Evolutionary conservation across 306 rosid species (phyloP).

Genomic region (Acacia melanoxylon): DNA sequence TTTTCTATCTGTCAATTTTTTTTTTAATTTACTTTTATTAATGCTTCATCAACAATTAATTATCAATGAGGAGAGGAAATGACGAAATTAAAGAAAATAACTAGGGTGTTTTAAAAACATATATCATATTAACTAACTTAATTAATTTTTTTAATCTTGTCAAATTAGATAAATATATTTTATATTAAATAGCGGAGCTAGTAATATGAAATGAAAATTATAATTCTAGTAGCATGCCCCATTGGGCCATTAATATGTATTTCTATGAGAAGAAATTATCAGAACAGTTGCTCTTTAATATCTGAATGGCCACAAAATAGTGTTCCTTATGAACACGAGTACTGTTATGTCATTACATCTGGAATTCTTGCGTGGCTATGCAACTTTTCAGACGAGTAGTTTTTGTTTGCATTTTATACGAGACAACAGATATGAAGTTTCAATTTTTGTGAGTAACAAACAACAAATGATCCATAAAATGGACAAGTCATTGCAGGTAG

Average conservation of each 20-base stretch:
- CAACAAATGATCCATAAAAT: neutral
- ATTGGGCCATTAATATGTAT: neutral
- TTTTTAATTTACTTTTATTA: no score
- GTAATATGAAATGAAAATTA: neutral
- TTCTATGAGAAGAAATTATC: neutral
- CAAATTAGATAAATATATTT: no score
- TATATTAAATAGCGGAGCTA: fast-evolving
- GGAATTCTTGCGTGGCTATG: neutral
- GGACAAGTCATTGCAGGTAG: neutral
- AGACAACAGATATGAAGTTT: neutral
- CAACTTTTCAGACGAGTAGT: neutral
- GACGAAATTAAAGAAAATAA: no score
- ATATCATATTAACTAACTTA: no score
- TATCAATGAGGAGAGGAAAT: no score
- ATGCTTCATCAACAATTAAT: no score
- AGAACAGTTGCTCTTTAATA: neutral
- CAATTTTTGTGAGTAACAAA: neutral
- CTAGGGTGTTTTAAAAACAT: no score
- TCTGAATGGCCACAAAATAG: neutral
- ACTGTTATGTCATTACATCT: neutral
- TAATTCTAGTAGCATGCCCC: neutral
- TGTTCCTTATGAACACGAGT: neutral
- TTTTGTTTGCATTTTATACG: neutral
- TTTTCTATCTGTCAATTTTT: no score
- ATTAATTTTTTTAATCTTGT: no score